Base-by-base conservation (phyloP, 345 rosid genomes). In the Populus pruinosa region DNA sequence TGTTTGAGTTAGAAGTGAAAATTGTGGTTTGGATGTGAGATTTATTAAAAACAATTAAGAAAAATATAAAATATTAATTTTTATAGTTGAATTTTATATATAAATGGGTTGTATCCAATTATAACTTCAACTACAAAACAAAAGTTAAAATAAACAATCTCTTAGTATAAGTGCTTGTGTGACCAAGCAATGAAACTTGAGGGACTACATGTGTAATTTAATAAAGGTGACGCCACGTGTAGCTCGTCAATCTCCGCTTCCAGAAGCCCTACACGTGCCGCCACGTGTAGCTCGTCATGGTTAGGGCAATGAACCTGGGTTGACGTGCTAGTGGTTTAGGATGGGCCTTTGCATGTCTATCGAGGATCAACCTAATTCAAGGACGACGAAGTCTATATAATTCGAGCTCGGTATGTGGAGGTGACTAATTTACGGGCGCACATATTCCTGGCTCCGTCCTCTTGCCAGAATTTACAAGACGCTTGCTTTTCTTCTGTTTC, bases 211-310 rank as follows among this genome's bases (percentile, higher is more conserved):
- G 63, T 10, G 20, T 1, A 18, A 4, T 21, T 4, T 79, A 77
- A 80, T 67, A 85, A 87, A 80, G 85, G 78, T 87, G 83, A 70
- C 77, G 72, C 79, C 89, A 85, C 90, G 83, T 78, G 86, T 83
- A 68, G 10, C 31, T 77, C 64, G 50, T 69, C 67, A 29, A 61
- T 36, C 78, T 38, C 33, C 2, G 27, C 35, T 65, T 68, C 6
- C 78, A 63, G 63, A 76, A 72, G 44, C 81, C 77, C 82, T 69
- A 86, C 88, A 80, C 86, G 78, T 87, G 86, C 71, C 78, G 71
- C 78, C 89, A 85, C 90, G 84, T 79, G 86, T 82, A 65, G 12
- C 27, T 78, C 64, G 50, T 69, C 75, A 17, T 25, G 72, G 72
- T 64, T 61, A 69, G 25, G 33, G 21, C 17, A 25, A 7, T 33